Conservation (phyloP, 768 basidiomycete species). For the Tricholoma sp. region DNA sequence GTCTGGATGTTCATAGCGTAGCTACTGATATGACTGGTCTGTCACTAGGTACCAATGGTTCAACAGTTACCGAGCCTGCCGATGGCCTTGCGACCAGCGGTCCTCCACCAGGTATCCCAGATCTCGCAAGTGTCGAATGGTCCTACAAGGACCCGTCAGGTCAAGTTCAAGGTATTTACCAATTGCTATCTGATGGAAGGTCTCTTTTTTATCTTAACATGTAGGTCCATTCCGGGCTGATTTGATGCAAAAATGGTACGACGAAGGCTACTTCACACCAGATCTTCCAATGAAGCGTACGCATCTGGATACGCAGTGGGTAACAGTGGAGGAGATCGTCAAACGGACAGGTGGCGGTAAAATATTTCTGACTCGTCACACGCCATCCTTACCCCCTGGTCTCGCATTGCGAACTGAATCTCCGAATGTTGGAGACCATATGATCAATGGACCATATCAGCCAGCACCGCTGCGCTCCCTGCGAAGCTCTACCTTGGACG, state of each 20-base stretch:
- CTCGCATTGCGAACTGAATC: conserved; percentile 45
- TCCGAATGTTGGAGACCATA: conserved; percentile 40
- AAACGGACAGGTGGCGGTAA: conserved; percentile 47
- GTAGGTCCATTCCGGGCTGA: conserved; percentile 86
- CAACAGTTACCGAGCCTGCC: conserved; percentile 12
- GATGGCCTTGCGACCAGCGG: conserved; percentile 10
- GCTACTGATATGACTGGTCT: conserved; percentile 10
- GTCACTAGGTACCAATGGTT: conserved; percentile 11
- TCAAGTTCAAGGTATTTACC: conserved; percentile 74
- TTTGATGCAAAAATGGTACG: conserved; percentile 93
- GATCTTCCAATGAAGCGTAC: conserved; percentile 83
- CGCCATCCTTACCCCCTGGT: conserved; percentile 47
- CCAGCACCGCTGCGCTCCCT: conserved; percentile 59
- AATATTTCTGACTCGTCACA: conserved; percentile 56
- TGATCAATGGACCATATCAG: conserved; percentile 55
- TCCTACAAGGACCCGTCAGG: conserved; percentile 91
- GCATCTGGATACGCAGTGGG: conserved; percentile 65
- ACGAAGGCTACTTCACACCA: conserved; percentile 81
- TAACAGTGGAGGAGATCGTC: conserved; percentile 54
- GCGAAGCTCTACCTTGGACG: conserved; percentile 61
- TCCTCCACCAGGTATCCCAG: conserved; percentile 43
- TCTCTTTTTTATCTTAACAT: conserved; percentile 5
- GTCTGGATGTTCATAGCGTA: not conserved
- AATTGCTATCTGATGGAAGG: not conserved
- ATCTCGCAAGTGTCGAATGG: conserved; percentile 72